Conservation (phyloP, 768 basidiomycete species). For the Russula dissimulans region DNA sequence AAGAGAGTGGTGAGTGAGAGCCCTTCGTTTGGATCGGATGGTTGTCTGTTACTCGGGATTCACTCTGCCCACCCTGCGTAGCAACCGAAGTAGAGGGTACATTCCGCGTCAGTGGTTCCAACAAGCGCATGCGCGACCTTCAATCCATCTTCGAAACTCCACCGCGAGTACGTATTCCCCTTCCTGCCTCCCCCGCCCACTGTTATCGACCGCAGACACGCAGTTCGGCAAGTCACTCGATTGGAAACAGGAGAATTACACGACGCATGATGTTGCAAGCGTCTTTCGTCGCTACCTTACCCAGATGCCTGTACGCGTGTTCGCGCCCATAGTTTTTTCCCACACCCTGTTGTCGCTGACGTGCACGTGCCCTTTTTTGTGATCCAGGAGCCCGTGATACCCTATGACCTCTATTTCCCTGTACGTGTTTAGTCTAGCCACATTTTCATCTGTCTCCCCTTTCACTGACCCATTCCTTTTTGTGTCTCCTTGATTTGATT, state of each 20-base stretch:
- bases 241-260: conserved; percentile 80
- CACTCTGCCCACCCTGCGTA: conserved; percentile 9
- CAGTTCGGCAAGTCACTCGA: conserved; percentile 92
- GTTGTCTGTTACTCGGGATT: background rate
- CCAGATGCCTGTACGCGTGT: conserved; percentile 69
- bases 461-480: conserved; percentile 14
- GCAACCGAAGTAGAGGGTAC: conserved; percentile 91
- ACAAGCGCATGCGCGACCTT: conserved; percentile 90
- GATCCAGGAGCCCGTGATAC: conserved; percentile 86
- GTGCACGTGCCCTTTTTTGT: background rate
- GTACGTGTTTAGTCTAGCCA: conserved; percentile 39
- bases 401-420: conserved; percentile 77
- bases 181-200: background rate
- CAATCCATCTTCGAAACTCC: conserved; percentile 86
- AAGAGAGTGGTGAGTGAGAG: conserved; percentile 66
- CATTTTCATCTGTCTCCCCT: background rate
- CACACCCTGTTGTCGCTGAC: conserved; percentile 11
- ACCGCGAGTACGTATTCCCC: conserved; percentile 51
- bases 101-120: conserved; percentile 94
- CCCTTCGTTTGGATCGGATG: background rate
- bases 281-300: conserved; percentile 94
- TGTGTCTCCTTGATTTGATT: background rate
- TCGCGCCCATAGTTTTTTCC: background rate
- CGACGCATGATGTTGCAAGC: conserved; percentile 94
- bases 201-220: background rate